A percentile compares a stretch with the other conserved stretches of the same genome.
phyloP scores from a whole-genome alignment of 2,329 filamentous ascomycete species.

The Aspergillus flavus region DNA sequence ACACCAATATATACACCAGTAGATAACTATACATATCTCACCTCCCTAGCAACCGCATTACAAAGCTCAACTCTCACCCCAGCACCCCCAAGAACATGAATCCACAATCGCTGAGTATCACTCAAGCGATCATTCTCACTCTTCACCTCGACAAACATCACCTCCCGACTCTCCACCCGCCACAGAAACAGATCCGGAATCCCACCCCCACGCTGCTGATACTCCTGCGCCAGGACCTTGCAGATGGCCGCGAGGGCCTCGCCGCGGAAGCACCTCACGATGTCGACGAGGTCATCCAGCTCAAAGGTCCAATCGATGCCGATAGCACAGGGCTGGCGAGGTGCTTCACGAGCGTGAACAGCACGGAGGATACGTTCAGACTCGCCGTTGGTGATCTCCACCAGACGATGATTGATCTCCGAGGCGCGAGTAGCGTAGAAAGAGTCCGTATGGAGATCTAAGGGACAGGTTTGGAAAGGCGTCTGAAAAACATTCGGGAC shows the following conservation, averaged over 20 bases:
- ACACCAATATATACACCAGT: not conserved
- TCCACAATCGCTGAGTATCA: conserved; percentile 95
- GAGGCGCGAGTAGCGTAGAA: conserved; percentile 86
- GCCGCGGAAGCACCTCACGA: conserved; percentile 77
- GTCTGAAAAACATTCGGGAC: conserved; percentile 98
- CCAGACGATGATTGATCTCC: conserved; percentile 85
- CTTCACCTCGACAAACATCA: conserved; percentile 80
- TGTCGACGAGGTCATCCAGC: conserved; percentile 74
- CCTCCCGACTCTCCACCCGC: conserved; percentile 62
- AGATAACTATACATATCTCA: conserved; percentile 29
- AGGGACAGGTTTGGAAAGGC: conserved; percentile 86
- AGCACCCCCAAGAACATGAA: conserved; percentile 84
- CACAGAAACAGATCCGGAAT: conserved; percentile 93
- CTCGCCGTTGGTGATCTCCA: conserved; percentile 81
- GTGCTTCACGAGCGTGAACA: conserved; percentile 69
- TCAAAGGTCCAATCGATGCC: conserved; percentile 91
- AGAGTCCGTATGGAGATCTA: conserved; percentile 89
- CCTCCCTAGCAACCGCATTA: conserved; percentile 62
- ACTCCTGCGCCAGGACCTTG: conserved; percentile 95
- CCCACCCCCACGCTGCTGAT: conserved; percentile 79
- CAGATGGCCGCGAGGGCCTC: conserved; percentile 80
- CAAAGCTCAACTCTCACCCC: conserved; percentile 85
- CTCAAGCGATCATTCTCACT: conserved; percentile 89
- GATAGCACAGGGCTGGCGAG: conserved; percentile 79
- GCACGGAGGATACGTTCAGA: conserved; percentile 67